Base-by-base conservation (phyloP, 352 stramenopile genomes). In the Phytopythium helicoides region DNA sequence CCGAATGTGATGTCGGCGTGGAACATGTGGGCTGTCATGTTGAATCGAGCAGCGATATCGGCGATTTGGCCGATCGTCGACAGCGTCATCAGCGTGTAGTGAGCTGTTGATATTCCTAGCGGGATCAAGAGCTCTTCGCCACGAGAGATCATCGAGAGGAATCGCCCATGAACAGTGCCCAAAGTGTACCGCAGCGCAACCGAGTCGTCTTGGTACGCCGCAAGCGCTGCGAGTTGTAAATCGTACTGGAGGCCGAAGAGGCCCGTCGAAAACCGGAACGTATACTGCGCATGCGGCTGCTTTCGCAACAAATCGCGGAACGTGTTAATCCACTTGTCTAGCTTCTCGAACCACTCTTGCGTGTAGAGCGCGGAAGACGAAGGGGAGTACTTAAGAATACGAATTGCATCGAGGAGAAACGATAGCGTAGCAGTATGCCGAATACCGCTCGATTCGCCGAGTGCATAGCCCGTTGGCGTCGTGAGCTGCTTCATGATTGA, bases 191-290 rank as follows among this genome's bases (percentile, higher is more conserved):
- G 71, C 25, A 67, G 56, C 15, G 37, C 26, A 9, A 64, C 56
- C 36, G 68, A 63, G 15, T 82, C 52, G 58, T 81, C 54, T n/a
- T 78, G n/a, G 53, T 76, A 81, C 14, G 68, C 66, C 1, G 71
- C 65, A 22, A 85, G 59, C 9, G 56, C 45, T 6, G 63, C 74
- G 19, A 81, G 48, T 28, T 82, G 68, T 18, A 81, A 31, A 22
- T 85, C 74, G 40, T 85, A 85, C 42, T 68, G 48, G 28, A 82
- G 39, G 16, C 62, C 71, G 36, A 76, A 72, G 2, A 81, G 58
- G 1, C 56, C 64, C 19, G 64, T 42, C 6, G 68, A 71, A 22
- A 35, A 60, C 9, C 54, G 62, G 41, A 76, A 76, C 23, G 42
- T 60, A 28, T 55, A 45, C 12, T 54, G 50, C 6, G 60, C 28